Percentiles rank a stretch among this genome's conserved stretches.
These are phyloP conservation scores for Backusella mclennaniae DNA, from an alignment of 192 early-diverging fungal genomes.

Conservation along the genomic window DNA sequence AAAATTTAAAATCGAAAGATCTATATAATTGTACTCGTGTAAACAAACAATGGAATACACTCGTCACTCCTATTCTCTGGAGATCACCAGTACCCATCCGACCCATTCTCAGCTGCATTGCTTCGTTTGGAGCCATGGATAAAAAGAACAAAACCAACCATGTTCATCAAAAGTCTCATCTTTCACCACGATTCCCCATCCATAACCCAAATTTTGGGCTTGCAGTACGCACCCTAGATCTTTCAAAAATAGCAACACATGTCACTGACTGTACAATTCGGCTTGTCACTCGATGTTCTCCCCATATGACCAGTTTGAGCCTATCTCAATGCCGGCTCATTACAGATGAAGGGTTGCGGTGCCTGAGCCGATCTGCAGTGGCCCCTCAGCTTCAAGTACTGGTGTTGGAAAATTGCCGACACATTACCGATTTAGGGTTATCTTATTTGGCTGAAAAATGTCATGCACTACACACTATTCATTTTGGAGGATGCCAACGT, in stretches of 20 bases:
- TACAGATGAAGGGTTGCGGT: conserved; percentile 36
- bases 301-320: conserved; percentile 36
- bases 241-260: conserved; percentile 12
- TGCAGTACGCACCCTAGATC: conserved; percentile 9
- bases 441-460: conserved; percentile 30
- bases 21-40: conserved; percentile 17
- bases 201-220: conserved; percentile 11
- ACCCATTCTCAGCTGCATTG: conserved; percentile 15
- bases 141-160: neutral
- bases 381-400: conserved; percentile 32
- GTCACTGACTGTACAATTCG: conserved; percentile 37
- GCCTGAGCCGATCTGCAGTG: conserved; percentile 17
- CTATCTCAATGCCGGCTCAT: conserved; percentile 38
- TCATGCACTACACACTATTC: conserved; percentile 7
- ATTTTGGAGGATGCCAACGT: conserved; percentile 17
- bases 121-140: neutral
- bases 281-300: conserved; percentile 35
- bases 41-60: conserved; percentile 12
- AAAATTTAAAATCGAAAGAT: neutral
- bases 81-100: conserved; percentile 9
- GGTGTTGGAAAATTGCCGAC: conserved; percentile 38
- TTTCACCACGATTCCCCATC: conserved; percentile 10
- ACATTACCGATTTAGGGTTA: conserved; percentile 39
- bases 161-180: conserved; percentile 1
- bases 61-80: conserved; percentile 21